Evolutionary conservation across 306 rosid species (phyloP).

Genomic region (Sesbania bispinosa): DNA sequence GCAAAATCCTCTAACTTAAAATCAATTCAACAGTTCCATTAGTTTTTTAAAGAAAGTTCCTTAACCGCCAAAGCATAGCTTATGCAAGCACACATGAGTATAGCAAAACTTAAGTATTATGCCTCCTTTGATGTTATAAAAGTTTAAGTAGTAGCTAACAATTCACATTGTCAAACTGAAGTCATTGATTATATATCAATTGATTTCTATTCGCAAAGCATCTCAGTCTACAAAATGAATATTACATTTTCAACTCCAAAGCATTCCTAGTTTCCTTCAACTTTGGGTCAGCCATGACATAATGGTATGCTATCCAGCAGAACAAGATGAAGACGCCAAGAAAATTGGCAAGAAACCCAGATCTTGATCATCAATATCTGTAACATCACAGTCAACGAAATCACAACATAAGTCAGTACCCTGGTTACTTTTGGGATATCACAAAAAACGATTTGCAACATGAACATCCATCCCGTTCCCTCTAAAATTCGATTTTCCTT

Average conservation of each 20-base stretch:
- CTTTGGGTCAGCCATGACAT: slow-evolving; percentile 85
- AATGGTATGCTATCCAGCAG: slow-evolving; percentile 83
- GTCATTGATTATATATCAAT: slow-evolving; percentile 24
- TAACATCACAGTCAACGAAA: slow-evolving; percentile 19
- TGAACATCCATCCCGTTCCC: not conserved
- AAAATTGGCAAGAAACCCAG: slow-evolving; percentile 91
- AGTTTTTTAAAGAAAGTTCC: not conserved
- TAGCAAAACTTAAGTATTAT: not conserved
- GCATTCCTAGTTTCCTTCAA: slow-evolving; percentile 57
- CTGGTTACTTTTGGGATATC: not conserved
- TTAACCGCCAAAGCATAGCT: not conserved
- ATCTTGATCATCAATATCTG: slow-evolving; percentile 87
- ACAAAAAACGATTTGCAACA: slow-evolving; percentile 21
- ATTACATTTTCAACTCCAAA: slow-evolving; percentile 23
- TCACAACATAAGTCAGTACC: slow-evolving; percentile 1
- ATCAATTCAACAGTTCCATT: not conserved
- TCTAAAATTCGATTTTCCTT: slow-evolving; percentile 2
- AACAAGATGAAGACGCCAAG: slow-evolving; percentile 83
- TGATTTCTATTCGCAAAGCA: slow-evolving; percentile 23
- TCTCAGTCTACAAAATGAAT: slow-evolving; percentile 34
- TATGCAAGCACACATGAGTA: slow-evolving; percentile 7
- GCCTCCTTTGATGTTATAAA: not conserved
- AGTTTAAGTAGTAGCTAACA: slow-evolving; percentile 15
- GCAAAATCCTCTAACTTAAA: not conserved
- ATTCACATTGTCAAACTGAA: slow-evolving; percentile 27